These are phyloP conservation scores for Claviceps citrina DNA, from an alignment of 2,329 filamentous ascomycete genomes.

Conservation along the genomic window DNA sequence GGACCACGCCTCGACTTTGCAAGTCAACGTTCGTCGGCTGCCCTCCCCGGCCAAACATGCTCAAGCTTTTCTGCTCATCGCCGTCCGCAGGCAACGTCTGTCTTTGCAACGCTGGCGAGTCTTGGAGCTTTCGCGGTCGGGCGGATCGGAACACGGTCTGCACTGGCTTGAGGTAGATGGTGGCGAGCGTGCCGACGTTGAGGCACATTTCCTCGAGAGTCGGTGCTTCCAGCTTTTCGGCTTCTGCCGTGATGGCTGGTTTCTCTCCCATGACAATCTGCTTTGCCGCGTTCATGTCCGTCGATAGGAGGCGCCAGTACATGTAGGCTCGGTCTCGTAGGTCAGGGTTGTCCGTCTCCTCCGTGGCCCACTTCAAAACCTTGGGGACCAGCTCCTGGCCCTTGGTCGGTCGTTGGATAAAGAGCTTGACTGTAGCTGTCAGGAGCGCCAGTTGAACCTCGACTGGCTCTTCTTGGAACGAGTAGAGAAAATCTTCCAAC, in stretches of 20 bases:
- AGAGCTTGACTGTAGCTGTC: constrained; percentile 92
- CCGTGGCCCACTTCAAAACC: constrained; percentile 95
- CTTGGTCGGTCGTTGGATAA: constrained; percentile 91
- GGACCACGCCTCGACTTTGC: constrained; percentile 19
- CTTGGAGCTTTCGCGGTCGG: constrained; percentile 59
- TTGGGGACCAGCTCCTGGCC: constrained; percentile 86
- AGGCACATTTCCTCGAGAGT: constrained; percentile 96
- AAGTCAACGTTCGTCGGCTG: constrained; percentile 36
- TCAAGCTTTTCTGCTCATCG: constrained; percentile 45
- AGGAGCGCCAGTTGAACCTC: constrained; percentile 90
- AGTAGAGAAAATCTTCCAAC: constrained; percentile 86
- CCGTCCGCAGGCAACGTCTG: constrained; percentile 39
- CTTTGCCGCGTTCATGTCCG: constrained; percentile 75
- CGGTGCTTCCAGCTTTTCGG: constrained; percentile 76
- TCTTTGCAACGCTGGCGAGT: constrained; percentile 75
- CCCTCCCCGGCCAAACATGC: constrained; percentile 38
- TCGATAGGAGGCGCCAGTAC: constrained; percentile 95
- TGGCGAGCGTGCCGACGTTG: constrained; percentile 88
- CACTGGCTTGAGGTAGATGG: constrained; percentile 94
- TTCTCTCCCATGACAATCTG: constrained; percentile 94
- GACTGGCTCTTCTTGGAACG: constrained; percentile 84
- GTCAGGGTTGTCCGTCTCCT: constrained; percentile 98
- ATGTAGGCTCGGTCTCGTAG: constrained; percentile 92
- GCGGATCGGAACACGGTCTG: constrained; percentile 92
- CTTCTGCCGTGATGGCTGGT: constrained; percentile 88